Evolutionary conservation across 1,284 basidiomycete species (phyloP).

Genomic region (Coniferiporia sulphurascens): DNA sequence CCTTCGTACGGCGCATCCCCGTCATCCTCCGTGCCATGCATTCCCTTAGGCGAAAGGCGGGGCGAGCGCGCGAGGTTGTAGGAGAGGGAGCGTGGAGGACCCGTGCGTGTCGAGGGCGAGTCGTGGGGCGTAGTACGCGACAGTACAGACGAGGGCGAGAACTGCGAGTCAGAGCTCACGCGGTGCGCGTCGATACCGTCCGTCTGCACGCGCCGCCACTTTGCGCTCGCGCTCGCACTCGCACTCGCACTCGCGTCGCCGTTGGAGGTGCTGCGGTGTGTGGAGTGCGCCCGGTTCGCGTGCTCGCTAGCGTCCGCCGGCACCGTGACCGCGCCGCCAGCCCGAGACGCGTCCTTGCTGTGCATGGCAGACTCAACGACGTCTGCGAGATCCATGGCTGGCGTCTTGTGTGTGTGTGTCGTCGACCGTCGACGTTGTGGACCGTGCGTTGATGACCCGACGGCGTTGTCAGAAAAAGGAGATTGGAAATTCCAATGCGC

Average conservation of each 20-base stretch:
- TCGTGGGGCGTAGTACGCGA: slow-evolving; percentile 26
- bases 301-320: neutral
- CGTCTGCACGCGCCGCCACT: neutral
- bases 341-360: no score
- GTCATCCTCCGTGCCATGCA: slow-evolving; percentile 9
- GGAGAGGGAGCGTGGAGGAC: slow-evolving; percentile 69
- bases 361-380: slow-evolving; percentile 7
- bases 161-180: neutral
- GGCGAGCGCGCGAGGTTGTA: slow-evolving; percentile 49
- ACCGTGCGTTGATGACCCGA: neutral
- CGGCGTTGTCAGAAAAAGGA: no score
- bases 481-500: no score
- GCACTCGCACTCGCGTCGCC: neutral
- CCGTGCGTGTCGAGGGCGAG: slow-evolving; percentile 63
- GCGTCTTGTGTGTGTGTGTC: neutral
- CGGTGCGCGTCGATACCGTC: neutral
- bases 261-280: neutral
- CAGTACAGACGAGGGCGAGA: neutral
- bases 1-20: slow-evolving; percentile 1
- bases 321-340: neutral
- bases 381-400: slow-evolving; percentile 1
- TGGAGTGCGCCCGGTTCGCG: no score
- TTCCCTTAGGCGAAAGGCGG: slow-evolving; percentile 28
- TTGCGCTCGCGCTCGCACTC: neutral
- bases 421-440: neutral